Conservation (phyloP, 495 filamentous ascomycete genomes). For the Neurospora sp. region DNA sequence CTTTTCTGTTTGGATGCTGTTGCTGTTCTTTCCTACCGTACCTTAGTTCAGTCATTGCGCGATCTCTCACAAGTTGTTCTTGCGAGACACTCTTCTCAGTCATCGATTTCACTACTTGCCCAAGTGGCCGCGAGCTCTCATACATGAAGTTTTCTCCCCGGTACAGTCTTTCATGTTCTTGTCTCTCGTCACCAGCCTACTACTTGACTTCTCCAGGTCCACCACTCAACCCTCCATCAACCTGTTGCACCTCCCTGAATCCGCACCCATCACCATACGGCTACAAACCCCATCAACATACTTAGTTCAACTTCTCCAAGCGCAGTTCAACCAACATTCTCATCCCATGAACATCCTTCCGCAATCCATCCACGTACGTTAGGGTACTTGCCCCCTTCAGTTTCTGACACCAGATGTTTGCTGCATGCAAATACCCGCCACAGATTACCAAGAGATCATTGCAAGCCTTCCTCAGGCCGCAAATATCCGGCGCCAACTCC, state of each 20-base stretch:
- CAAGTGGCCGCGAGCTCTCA: not conserved
- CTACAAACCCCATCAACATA: not conserved
- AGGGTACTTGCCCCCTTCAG: not conserved
- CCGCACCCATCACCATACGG: not conserved
- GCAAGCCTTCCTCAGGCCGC: not conserved
- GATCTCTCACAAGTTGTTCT: not conserved
- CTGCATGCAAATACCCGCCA: not conserved
- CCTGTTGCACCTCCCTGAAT: not conserved
- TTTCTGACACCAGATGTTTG: not conserved
- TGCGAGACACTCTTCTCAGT: not conserved
- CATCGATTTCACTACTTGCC: not conserved
- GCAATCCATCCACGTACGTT: not conserved
- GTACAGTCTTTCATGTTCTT: not conserved
- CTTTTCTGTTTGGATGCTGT: not conserved
- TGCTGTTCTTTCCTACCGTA: not conserved
- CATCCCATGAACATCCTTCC: not conserved
- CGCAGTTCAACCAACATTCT: not conserved
- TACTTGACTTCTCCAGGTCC: not conserved
- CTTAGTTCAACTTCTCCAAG: not conserved
- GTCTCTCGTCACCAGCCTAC: not conserved
- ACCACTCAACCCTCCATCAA: not conserved
- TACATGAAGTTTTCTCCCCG: not conserved
- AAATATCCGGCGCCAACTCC: not conserved
- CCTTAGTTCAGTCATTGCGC: not conserved
- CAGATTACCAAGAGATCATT: not conserved